Percentiles rank a stretch among this genome's conserved stretches.
Evolutionary conservation across 129 eudicot species (phyloP).

Genomic region (Daucus carota): DNA sequence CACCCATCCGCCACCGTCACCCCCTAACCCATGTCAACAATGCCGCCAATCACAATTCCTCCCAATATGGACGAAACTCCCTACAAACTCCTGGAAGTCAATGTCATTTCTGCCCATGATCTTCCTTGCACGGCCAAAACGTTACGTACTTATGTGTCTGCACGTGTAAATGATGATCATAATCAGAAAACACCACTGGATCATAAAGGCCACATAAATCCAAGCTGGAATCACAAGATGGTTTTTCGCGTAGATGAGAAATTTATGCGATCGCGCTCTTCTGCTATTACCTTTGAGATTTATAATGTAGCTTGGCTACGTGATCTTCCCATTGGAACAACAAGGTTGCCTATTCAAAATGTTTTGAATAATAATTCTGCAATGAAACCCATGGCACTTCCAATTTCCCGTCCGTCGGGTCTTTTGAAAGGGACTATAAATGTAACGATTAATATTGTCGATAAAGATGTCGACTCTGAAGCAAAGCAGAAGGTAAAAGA

Average conservation of each 20-base stretch:
- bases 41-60: neutral
- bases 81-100: conserved; percentile 28
- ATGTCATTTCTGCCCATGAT: conserved; percentile 40
- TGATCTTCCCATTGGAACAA: conserved; percentile 43
- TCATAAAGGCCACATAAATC: conserved; percentile 38
- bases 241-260: conserved; percentile 27
- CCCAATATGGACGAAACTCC: neutral
- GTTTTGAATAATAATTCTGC: neutral
- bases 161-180: conserved; percentile 31
- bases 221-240: conserved; percentile 38
- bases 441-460: conserved; percentile 19
- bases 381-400: conserved; percentile 4
- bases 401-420: conserved; percentile 32
- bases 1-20: neutral
- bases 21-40: neutral
- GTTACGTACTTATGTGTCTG: conserved; percentile 44
- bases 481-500: neutral
- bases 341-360: conserved; percentile 16
- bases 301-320: conserved; percentile 50
- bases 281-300: conserved; percentile 34
- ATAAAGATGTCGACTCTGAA: neutral
- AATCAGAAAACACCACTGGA: conserved; percentile 38
- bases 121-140: conserved; percentile 37
- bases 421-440: conserved; percentile 22
- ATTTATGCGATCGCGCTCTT: conserved; percentile 11